Base-by-base conservation (phyloP, 2,329 filamentous ascomycete species). In the Claviceps sp. region DNA sequence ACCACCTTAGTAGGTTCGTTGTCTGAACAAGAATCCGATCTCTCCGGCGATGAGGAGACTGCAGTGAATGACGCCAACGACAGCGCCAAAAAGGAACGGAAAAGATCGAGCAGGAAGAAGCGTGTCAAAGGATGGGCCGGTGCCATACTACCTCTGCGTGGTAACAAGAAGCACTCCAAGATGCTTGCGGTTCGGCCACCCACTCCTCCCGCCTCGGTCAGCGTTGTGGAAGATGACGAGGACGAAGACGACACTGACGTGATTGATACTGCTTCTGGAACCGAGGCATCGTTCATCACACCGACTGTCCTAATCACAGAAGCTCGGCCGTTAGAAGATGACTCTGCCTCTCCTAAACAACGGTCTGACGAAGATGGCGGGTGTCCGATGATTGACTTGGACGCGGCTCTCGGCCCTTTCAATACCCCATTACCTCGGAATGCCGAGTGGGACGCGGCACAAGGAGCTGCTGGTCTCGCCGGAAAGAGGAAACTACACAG, bases 321-420 rank as follows among this genome's bases (percentile, higher is more conserved):
- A 42, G 67, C 70, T 11, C 62, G 67, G 2, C 60, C 64, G 2
- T 57, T 50, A 47, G 60, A 58, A 49, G 57, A 61, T 8, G 9
- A 13, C 14, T 18, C 24, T 30, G 22, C 16, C 38, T 16, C 38
- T 56, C 41, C 41, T 9, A 63, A 38, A 54, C 65, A 3, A 69
- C 70, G 61, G 18, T 54, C 57, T 3, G 74, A 80, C 8, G 79
- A 83, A 47, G 87, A 94, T 54, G 66, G 78, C 3, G 77, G 84
- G 50, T 87, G 82, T 61, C 84, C 87, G 7, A 85, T 96, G 66
- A 94, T 98, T 56, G 93, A 98, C 65, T 72, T 98, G 43, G 93
- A 98, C 69, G 91, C 90, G 18, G 93, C 91, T 26, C 76, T 97
- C 1, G 90, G 89, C 1, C 89, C 91, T 0, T 95, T 95, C 67